These are phyloP conservation scores for Puccinia brachypodii DNA, from an alignment of 1,284 basidiomycete species.

Conservation along the genomic window DNA sequence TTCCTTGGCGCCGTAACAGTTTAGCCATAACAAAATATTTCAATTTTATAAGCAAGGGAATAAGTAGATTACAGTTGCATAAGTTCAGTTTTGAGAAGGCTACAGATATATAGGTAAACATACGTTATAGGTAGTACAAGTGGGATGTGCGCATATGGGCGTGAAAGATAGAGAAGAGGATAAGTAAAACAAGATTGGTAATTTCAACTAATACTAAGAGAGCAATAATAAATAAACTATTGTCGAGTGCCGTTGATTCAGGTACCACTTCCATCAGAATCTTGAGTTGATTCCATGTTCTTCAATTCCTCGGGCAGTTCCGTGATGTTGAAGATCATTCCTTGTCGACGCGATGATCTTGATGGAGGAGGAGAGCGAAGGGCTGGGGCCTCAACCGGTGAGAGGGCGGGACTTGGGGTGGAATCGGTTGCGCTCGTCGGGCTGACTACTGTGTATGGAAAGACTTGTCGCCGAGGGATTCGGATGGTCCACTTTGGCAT, in stretches of 20 bases:
- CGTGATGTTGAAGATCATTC: background rate
- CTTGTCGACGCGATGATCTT: background rate
- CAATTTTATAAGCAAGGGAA: too few species aligned
- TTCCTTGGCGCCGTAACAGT: too few species aligned
- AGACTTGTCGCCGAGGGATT: background rate
- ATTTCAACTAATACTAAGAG: too few species aligned
- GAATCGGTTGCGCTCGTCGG: background rate
- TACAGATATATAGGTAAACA: too few species aligned
- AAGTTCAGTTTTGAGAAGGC: too few species aligned
- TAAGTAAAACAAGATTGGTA: too few species aligned
- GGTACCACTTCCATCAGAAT: background rate
- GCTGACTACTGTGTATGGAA: background rate
- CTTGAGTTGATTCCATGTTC: background rate
- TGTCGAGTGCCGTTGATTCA: background rate
- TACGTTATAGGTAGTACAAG: too few species aligned
- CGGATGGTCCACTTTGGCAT: conserved; percentile 4
- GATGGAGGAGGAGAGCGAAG: background rate
- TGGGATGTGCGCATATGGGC: too few species aligned
- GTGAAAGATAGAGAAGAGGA: too few species aligned
- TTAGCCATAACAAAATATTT: too few species aligned
- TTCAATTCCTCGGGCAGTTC: background rate
- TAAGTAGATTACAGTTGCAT: too few species aligned
- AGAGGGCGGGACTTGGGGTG: background rate
- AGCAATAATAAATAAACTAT: too few species aligned
- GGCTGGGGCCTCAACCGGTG: background rate